Evolutionary conservation across 2,329 filamentous ascomycete genomes (phyloP), one percentile per base, ranked within the genome.

Genomic region (Venturia effusa): DNA sequence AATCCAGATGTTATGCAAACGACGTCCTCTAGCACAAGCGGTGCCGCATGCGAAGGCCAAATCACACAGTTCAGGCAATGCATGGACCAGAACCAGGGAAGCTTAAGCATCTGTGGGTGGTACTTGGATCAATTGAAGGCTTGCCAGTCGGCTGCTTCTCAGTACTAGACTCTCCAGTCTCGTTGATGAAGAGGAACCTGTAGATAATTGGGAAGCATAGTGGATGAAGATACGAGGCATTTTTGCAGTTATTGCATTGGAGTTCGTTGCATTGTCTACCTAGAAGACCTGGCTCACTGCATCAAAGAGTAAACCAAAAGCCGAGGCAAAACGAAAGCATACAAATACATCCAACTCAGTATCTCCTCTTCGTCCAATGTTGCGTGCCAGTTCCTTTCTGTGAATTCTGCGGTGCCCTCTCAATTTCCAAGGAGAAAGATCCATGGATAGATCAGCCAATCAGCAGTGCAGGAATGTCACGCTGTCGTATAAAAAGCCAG

Each of bases 51-150:
- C 80, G 85, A 86, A 68, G 84, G 82, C 63, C 91, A 94, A 70
- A 86, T 92, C 63, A 85, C 87, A 77, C 85, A 84, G 78, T 97
- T 99, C 83, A 92, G 91, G 72, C 88, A 88, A 80, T 99, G 94
- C 83, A 88, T 99, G 88, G 92, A 97, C 77, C 90, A 97, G 74
- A 89, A 99, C 77, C 43, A 66, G 74, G 94, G 94, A 70, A 92
- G 94, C 79, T 86, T 99, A 88, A 88, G 88, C 74, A 95, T 97
- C 74, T 99, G 94, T 81, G 89, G 89, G 69, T 99, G 93, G 92
- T 99, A 99, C 77, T 80, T 99, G 71, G 94, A 99, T 77, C 93
- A 99, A 84, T 83, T 99, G 77, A 81, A 81, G 77, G 78, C 78
- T 22, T 81, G 79, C 68, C 79, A 81, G 76, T 67, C 71, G 61